Base-by-base conservation (phyloP, 78 protist genomes). In the Acrasis kona region DNA sequence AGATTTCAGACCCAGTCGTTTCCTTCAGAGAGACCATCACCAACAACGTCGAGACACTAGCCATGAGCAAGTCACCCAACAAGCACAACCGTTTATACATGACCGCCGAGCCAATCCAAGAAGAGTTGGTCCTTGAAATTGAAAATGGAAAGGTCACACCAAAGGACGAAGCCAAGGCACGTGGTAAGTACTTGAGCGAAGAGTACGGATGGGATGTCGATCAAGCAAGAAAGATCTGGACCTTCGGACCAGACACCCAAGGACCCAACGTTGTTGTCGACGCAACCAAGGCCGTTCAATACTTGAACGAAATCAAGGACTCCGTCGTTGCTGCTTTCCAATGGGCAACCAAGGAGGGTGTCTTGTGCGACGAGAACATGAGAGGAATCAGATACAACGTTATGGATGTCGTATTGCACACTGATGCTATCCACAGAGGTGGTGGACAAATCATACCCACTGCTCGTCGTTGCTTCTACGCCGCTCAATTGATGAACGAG, bases 361-460 rank as follows among this genome's bases (percentile, higher is more conserved):
- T 87, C 19, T 72, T 95, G 35, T 92, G 97, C 87, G 99, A 95
- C 72, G 99, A 97, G 92, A 83, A 82, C 77, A 39, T 96, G 85
- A 91, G 99, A 65, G 99, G 96, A 65, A 61, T 90, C 66, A 82
- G 93, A 76, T 81, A 91, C 89, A 72, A 93, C 87, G 2, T 97
- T 41, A 35, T 30, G 58, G 99, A 96, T 66, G 98, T 90, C 39
- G 84, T 87, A 37, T 91, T 97, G 50, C 99, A 96, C 90, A 90
- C 99, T 37, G 99, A 97, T 75, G 91, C 99, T 72, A 94, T 96
- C 83, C 99, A 96, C 89, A 87, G 99, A 35, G 99, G 99, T 42
- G 96, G 93, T 36, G 94, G 91, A 42, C 96, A 93, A 82, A 65
- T 87, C 86, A 81, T 85, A 72, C 97, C 97, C 42, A 81, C 94